Percentiles rank a stretch among this genome's conserved stretches.
These are phyloP conservation scores for Scenedesmus sp. DNA, from an alignment of 163 green algal species.

Conservation along the genomic window DNA sequence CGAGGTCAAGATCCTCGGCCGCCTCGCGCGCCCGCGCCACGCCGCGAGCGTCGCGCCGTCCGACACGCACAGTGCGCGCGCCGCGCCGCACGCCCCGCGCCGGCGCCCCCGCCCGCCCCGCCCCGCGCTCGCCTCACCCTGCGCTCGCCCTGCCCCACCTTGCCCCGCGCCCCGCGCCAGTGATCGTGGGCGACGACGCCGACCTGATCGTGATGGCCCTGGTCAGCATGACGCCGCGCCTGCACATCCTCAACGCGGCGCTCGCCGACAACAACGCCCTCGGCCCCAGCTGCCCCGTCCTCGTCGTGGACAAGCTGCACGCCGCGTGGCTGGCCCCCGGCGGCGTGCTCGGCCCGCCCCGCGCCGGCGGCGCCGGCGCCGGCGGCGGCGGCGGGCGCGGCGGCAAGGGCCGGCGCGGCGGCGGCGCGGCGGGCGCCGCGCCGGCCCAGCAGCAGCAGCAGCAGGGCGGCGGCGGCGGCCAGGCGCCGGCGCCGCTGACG, in stretches of 20 bases:
- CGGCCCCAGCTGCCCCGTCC: slow-evolving; percentile 33
- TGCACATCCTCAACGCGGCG: slow-evolving; percentile 62
- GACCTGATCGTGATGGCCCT: slow-evolving; percentile 89
- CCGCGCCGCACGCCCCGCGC: neutral
- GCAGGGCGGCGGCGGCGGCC: neutral
- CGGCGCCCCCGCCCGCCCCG: too few relatives aligned
- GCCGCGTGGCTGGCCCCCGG: slow-evolving; percentile 38
- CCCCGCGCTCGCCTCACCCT: neutral
- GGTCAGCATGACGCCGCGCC: slow-evolving; percentile 45
- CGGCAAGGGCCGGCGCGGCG: too few relatives aligned
- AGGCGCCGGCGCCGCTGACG: neutral
- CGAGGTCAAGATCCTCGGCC: slow-evolving; percentile 88
- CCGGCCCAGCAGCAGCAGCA: slow-evolving; percentile 14
- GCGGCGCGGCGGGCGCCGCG: too few relatives aligned
- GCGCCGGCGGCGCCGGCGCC: neutral
- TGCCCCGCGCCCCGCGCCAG: neutral
- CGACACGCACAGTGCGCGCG: slow-evolving; percentile 65
- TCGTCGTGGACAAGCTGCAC: slow-evolving; percentile 61
- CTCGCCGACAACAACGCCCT: slow-evolving; percentile 40
- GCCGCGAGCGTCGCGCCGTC: slow-evolving; percentile 4
- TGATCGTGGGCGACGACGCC: slow-evolving; percentile 78
- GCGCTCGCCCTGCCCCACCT: neutral
- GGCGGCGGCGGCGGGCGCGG: neutral
- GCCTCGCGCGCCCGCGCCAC: slow-evolving; percentile 66
- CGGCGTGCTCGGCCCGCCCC: neutral